These are phyloP conservation scores for Dendrostoma leiphaemia DNA, from an alignment of 2,329 filamentous ascomycete species.

Conservation along the genomic window DNA sequence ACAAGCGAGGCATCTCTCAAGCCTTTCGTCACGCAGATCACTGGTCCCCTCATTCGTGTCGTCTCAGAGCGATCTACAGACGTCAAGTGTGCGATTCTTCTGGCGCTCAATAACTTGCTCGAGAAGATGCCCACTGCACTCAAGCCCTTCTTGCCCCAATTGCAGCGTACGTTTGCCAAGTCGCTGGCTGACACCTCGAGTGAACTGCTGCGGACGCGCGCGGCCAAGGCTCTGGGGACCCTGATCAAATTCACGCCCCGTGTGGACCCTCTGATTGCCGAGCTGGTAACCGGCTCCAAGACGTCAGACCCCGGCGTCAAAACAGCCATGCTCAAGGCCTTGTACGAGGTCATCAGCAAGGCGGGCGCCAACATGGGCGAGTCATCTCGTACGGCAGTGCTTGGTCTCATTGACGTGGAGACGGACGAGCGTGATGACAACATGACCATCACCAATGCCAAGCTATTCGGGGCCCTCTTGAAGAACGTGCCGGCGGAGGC, in stretches of 20 bases:
- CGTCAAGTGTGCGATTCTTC: conserved; percentile 90
- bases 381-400: conserved; percentile 77
- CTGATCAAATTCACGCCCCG: conserved; percentile 93
- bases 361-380: conserved; percentile 95
- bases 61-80: conserved; percentile 95
- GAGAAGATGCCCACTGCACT: conserved; percentile 95
- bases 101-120: conserved; percentile 90
- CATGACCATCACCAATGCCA: conserved; percentile 88
- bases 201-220: conserved; percentile 80
- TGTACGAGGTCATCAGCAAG: conserved; percentile 96
- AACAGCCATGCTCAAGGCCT: conserved; percentile 93
- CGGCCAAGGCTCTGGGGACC: conserved; percentile 90
- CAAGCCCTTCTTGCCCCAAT: conserved; percentile 94
- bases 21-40: conserved; percentile 96
- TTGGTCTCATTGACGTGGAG: conserved; percentile 85
- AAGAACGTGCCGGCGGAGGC: conserved; percentile 77
- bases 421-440: conserved; percentile 69
- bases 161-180: conserved; percentile 96
- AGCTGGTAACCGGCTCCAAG: conserved; percentile 93
- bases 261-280: conserved; percentile 88
- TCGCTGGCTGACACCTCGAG: conserved; percentile 91
- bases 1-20: conserved; percentile 85
- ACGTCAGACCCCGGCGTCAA: conserved; percentile 83
- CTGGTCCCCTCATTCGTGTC: conserved; percentile 94
- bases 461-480: conserved; percentile 83